Evolutionary conservation across 495 filamentous ascomycete genomes (phyloP).

Genomic region (Corynascus novoguineensis): DNA sequence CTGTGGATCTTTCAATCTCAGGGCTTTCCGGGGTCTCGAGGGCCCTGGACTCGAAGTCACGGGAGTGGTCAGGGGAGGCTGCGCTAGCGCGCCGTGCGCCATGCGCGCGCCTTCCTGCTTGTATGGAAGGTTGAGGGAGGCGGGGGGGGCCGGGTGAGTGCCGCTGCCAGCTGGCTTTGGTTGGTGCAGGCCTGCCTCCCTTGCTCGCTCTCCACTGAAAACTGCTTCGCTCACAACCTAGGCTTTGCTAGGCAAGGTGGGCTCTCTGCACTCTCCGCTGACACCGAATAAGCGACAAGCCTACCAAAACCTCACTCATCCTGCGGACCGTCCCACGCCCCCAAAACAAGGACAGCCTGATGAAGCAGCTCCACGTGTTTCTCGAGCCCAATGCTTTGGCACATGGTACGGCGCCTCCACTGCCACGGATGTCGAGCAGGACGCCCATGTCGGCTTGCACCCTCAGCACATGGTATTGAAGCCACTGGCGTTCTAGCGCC

Average conservation of each 20-base stretch:
- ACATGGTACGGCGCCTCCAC: not conserved
- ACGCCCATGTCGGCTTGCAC: too few relatives aligned
- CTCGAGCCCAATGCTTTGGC: conserved; percentile 2
- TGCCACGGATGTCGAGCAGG: not conserved
- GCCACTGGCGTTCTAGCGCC: not conserved
- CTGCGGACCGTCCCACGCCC: too few relatives aligned
- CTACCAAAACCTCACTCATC: too few relatives aligned
- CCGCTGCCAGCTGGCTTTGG: conserved; percentile 2
- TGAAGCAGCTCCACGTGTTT: not conserved
- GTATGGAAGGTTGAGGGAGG: too few relatives aligned
- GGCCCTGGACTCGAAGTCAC: conserved; percentile 2
- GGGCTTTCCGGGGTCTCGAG: conserved; percentile 8
- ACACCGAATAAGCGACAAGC: not conserved
- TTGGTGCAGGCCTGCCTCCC: not conserved
- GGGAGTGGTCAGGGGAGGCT: conserved; percentile 10
- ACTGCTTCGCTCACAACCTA: too few relatives aligned
- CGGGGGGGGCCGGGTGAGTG: not conserved
- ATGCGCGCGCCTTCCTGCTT: too few relatives aligned
- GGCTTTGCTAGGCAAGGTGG: too few relatives aligned
- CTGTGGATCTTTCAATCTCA: not conserved
- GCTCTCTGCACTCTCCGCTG: too few relatives aligned
- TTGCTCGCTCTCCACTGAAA: not conserved
- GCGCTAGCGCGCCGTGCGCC: not conserved
- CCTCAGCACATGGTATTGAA: not conserved
- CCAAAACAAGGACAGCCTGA: too few relatives aligned